phyloP scores from a whole-genome alignment of 306 rosid genomes.

The Leucaena leucocephala region DNA sequence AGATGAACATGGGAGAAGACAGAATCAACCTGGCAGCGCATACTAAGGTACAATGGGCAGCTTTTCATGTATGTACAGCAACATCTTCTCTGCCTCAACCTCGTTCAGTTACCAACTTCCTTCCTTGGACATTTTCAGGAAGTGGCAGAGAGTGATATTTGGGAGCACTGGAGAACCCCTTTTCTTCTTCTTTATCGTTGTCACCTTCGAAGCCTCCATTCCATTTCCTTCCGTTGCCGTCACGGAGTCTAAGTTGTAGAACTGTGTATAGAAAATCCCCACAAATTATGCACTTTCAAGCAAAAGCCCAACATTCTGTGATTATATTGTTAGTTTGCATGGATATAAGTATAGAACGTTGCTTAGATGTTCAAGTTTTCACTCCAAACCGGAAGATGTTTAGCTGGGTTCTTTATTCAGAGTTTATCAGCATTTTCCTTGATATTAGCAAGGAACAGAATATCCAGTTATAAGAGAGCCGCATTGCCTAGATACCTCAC shows the following conservation, averaged over 20 bases:
- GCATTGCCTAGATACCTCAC: conserved; percentile 67
- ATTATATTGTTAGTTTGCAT: not conserved
- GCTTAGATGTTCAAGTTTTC: not conserved
- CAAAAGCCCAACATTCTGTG: not conserved
- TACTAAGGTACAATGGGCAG: conserved; percentile 1
- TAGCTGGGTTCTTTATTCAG: not conserved
- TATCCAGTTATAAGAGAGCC: conserved; percentile 2
- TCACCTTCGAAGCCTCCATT: conserved; percentile 51
- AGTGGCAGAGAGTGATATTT: conserved; percentile 66
- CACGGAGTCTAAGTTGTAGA: conserved; percentile 77
- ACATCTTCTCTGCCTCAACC: conserved; percentile 25
- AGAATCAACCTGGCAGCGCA: not conserved
- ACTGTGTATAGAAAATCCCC: conserved; percentile 50
- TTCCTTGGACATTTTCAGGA: conserved; percentile 84
- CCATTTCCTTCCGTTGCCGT: conserved; percentile 50
- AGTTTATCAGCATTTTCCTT: not conserved
- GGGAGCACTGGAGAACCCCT: conserved; percentile 56
- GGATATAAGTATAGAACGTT: not conserved
- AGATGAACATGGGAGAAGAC: no score
- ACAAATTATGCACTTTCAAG: not conserved
- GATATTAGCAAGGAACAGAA: conserved; percentile 11
- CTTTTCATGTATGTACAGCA: conserved; percentile 38
- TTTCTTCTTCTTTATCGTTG: conserved; percentile 70
- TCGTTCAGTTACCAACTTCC: conserved; percentile 69
- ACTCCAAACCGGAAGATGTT: not conserved